Base-by-base conservation (phyloP, 140 eudicot species). In the Flaveria floridana region DNA sequence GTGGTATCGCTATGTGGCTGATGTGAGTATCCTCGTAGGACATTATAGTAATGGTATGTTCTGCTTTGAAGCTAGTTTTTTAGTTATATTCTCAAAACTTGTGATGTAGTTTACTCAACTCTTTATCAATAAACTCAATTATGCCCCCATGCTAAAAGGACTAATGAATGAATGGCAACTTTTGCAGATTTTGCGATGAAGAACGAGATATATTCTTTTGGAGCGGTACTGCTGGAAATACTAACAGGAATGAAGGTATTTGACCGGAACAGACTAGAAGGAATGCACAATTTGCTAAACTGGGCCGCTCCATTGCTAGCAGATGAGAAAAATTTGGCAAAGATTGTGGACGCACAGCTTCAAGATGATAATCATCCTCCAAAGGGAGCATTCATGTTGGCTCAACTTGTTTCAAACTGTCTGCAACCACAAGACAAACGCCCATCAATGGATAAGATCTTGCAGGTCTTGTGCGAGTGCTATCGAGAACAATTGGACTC, bases 381-480 rank as follows among this genome's bases (percentile, higher is more conserved):
- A 56, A 68, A 73, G 18, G 79, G 72, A 65, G 83, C 67, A 30
- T 44, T 55, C 71, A 25, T 15, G 41, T 56, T 42, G 8, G 79
- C 76, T 2, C 1, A 13, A 44, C 59, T 80, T 46, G 25, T 58
- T 65, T 51, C 28, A 8, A 20, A 73, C 2, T 80, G 72, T 67
- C 71, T 73, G 16, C 53, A 42, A 20, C 48, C 53, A 14, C 3
- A 47, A 48, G n/a, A 23, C 5, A 3, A 55, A 23, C 79, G 79
- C 56, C 79, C 83, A 14, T 15, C 75, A 44, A 79, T 73, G 64
- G 44, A 73, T 42, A 52, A 65, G 16, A 70, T 79, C 67, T 26
- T 53, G 44, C 11, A 53, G 75, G 67, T 48, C 56, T 73, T 79
- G 57, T 3, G 4, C 7, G 26, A 25, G 8, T 73, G 79, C 19